These are phyloP conservation scores for Lachnellula hyalina DNA, from an alignment of 2,329 filamentous ascomycete genomes.

Conservation along the genomic window DNA sequence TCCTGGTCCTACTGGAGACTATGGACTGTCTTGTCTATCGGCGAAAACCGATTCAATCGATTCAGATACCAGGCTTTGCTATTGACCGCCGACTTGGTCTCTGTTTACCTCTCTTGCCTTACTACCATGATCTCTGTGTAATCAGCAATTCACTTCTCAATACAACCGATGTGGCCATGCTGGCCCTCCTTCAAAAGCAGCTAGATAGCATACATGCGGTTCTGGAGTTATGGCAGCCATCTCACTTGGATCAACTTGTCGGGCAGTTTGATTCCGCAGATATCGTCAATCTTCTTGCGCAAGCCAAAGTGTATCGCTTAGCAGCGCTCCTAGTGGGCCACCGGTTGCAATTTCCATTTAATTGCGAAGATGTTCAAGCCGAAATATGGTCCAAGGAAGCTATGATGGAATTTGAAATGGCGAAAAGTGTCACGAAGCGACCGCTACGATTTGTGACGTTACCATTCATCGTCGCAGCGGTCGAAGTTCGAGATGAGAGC, in stretches of 20 bases:
- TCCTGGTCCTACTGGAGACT: constrained; percentile 24
- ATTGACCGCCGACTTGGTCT: constrained; percentile 26
- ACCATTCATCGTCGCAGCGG: constrained; percentile 27
- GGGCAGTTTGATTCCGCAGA: constrained; percentile 22
- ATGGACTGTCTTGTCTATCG: constrained; percentile 28
- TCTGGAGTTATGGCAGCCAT: constrained; percentile 27
- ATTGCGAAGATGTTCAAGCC: constrained; percentile 22
- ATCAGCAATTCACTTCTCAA: constrained; percentile 22
- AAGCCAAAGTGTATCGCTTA: constrained; percentile 28
- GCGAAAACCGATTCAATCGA: constrained; percentile 20
- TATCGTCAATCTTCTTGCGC: constrained; percentile 25
- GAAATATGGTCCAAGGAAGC: constrained; percentile 27
- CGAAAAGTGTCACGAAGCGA: constrained; percentile 18
- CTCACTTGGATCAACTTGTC: constrained; percentile 14
- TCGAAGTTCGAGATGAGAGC: constrained; percentile 19
- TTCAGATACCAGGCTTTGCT: constrained; percentile 6
- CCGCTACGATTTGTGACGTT: constrained; percentile 25
- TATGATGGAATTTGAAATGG: constrained; percentile 27
- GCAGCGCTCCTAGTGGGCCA: constrained; percentile 25
- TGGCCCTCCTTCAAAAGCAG: constrained; percentile 17
- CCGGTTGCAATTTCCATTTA: constrained; percentile 23
- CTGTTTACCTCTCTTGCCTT: constrained; percentile 24
- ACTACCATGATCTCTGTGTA: constrained; percentile 27
- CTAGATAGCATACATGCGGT: constrained; percentile 17
- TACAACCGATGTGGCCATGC: constrained; percentile 8